phyloP scores from a whole-genome alignment of 306 rosid genomes.

The Vigna reflexopilosa region DNA sequence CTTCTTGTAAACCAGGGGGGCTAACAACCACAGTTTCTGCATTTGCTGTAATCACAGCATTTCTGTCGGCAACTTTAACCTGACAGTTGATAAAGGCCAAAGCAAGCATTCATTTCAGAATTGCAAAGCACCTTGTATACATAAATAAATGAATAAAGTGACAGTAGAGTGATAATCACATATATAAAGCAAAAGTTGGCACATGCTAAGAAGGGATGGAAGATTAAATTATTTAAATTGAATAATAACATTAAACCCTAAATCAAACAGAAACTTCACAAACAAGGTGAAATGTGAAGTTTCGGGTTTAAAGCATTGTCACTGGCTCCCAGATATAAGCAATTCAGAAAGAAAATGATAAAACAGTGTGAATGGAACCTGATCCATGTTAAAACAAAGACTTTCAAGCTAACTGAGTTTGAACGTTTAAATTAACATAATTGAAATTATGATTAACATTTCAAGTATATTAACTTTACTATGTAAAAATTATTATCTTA shows the following conservation, averaged over 20 bases:
- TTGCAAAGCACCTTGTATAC: not conserved
- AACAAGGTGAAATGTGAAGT: slow-evolving; percentile 12
- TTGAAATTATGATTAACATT: slow-evolving; percentile 13
- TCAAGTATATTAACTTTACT: slow-evolving; percentile 28
- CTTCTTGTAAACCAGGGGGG: slow-evolving; percentile 84
- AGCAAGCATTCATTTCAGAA: slow-evolving; percentile 18
- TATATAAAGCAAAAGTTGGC: slow-evolving; percentile 12
- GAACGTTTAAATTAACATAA: slow-evolving; percentile 1
- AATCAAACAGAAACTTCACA: slow-evolving; percentile 14
- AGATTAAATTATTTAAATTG: slow-evolving; percentile 15
- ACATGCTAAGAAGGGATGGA: slow-evolving; percentile 27
- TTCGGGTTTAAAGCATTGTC: slow-evolving; percentile 12
- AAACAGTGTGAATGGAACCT: not conserved
- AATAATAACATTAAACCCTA: not conserved
- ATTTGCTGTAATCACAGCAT: slow-evolving; percentile 71
- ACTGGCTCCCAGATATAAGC: not conserved
- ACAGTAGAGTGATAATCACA: not conserved
- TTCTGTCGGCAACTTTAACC: slow-evolving; percentile 87
- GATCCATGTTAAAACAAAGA: slow-evolving; percentile 19
- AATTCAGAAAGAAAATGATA: slow-evolving; percentile 23
- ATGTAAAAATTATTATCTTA: slow-evolving; percentile 20
- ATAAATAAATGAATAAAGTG: slow-evolving; percentile 2
- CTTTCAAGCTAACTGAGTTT: not conserved
- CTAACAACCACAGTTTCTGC: slow-evolving; percentile 88
- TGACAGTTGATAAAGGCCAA: slow-evolving; percentile 46